Conservation (phyloP, 1,139 yeast species). For the Zygosaccharomyces pseudobailii region DNA sequence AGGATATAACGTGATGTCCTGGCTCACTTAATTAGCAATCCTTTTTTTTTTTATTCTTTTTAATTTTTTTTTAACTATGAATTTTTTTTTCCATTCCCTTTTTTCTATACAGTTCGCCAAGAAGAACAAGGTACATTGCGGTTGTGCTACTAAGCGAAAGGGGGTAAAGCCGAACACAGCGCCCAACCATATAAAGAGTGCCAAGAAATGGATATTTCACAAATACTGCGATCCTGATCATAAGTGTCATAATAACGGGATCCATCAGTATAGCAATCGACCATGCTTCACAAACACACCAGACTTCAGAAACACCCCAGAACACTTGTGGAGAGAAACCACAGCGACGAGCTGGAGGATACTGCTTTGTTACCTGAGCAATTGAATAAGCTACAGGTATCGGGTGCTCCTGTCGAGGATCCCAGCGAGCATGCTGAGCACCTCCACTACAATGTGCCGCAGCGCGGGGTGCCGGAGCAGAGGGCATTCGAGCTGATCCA, state of each 20-base stretch:
- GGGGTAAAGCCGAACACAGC: background rate
- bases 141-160: background rate
- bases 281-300: slow-evolving; percentile 22
- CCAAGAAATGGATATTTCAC: background rate
- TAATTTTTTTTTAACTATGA: no score
- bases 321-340: slow-evolving; percentile 6
- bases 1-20: background rate
- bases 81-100: background rate
- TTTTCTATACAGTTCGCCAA: background rate
- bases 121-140: background rate
- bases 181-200: background rate
- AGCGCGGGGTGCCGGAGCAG: slow-evolving; percentile 47
- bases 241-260: background rate
- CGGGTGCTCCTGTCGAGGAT: background rate
- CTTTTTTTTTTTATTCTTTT: no score
- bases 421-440: background rate
- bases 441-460: slow-evolving; percentile 47
- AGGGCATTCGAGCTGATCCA: slow-evolving; percentile 60
- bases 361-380: slow-evolving; percentile 17
- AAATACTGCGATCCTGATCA: background rate
- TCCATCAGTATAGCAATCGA: background rate
- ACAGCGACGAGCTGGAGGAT: slow-evolving; percentile 15
- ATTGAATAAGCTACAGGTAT: slow-evolving; percentile 11
- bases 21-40: no score
- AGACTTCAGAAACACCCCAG: slow-evolving; percentile 13